Percentiles rank a stretch among this genome's conserved stretches.
Evolutionary conservation across 768 basidiomycete species (phyloP).

Genomic region (Hericium erinaceus): DNA sequence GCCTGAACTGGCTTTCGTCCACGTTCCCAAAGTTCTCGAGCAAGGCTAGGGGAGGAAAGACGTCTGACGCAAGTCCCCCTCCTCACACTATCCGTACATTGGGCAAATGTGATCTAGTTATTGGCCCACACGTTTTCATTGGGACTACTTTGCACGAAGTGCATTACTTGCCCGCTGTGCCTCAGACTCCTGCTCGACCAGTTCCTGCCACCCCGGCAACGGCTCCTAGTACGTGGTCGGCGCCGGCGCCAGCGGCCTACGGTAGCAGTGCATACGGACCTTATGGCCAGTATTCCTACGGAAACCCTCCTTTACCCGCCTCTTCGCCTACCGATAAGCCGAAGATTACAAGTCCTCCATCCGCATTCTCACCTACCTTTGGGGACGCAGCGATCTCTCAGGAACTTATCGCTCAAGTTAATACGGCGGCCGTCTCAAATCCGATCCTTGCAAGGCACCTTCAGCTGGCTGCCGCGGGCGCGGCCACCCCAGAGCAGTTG

Average conservation of each 20-base stretch:
- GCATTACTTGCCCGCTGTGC: conserved; percentile 41
- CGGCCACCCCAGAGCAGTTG: conserved; percentile 54
- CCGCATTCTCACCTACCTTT: conserved; percentile 30
- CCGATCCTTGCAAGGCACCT: conserved; percentile 61
- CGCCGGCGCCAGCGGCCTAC: neutral
- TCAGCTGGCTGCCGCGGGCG: conserved; percentile 52
- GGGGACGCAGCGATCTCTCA: conserved; percentile 44
- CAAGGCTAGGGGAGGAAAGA: conserved; percentile 50
- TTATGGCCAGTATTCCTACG: neutral
- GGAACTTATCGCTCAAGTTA: conserved; percentile 53
- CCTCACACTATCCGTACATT: conserved; percentile 58
- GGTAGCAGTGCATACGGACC: neutral
- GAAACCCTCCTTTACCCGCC: neutral
- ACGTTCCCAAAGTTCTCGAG: conserved; percentile 67
- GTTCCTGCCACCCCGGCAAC: conserved; percentile 17
- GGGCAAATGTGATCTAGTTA: conserved; percentile 60
- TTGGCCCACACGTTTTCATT: conserved; percentile 67
- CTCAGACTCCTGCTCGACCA: conserved; percentile 14
- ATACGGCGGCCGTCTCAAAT: conserved; percentile 53
- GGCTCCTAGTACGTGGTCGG: conserved; percentile 13
- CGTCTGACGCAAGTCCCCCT: conserved; percentile 43
- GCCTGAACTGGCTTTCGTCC: conserved; percentile 57
- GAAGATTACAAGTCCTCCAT: no score
- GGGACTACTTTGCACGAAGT: conserved; percentile 68
- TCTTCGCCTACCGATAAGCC: neutral